Evolutionary conservation across 305 asterid species (phyloP).

Genomic region (Stenogyne calaminthoides): DNA sequence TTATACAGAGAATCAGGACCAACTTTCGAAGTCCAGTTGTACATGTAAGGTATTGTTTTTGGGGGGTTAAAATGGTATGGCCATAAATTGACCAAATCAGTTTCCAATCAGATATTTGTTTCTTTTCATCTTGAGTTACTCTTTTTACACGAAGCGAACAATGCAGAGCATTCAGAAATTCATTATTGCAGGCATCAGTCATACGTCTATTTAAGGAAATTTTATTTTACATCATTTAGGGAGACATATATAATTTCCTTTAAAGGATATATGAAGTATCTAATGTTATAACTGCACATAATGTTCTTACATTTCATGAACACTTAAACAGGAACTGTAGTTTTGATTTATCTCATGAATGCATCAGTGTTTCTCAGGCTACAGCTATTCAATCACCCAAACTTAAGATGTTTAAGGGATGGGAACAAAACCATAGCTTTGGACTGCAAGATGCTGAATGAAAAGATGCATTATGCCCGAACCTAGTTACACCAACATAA

Average conservation of each 20-base stretch:
- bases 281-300: neutral
- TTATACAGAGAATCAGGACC: conserved; percentile 39
- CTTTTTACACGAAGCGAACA: neutral
- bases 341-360: neutral
- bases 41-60: neutral
- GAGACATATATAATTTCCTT: neutral
- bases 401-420: neutral
- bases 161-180: neutral
- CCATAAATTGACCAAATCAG: neutral
- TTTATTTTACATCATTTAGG: neutral
- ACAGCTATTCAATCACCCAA: neutral
- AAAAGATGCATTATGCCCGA: neutral
- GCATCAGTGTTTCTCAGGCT: neutral
- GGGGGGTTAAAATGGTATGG: neutral
- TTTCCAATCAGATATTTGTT: neutral
- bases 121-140: neutral
- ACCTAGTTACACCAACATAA: neutral
- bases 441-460: neutral
- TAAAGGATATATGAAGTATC: neutral
- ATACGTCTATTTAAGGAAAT: neutral
- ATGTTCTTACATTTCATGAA: neutral
- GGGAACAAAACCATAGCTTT: neutral
- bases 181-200: neutral
- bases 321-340: neutral
- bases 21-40: conserved; percentile 29